Evolutionary conservation across 345 rosid species (phyloP).

Genomic region (Capsella bursapastoris): DNA sequence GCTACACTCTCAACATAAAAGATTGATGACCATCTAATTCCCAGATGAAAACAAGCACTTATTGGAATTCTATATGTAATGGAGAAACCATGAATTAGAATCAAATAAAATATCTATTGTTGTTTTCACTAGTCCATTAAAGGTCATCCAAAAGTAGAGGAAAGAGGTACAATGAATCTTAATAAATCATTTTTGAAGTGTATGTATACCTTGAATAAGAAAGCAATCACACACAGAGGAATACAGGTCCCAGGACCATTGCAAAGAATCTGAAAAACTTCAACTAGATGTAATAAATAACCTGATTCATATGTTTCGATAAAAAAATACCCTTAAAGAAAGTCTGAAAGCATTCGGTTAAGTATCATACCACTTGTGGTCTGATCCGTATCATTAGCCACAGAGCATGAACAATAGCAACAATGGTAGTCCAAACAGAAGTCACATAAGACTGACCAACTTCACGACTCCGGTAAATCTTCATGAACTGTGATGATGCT

Average conservation of each 20-base stretch:
- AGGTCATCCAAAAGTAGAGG: constrained; percentile 1
- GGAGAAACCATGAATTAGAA: constrained; percentile 13
- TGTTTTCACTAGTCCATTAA: neutral
- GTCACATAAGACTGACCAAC: constrained; percentile 94
- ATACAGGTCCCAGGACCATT: constrained; percentile 98
- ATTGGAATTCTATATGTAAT: neutral
- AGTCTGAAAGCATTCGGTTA: constrained; percentile 6
- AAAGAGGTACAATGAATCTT: neutral
- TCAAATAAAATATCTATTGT: neutral
- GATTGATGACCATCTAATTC: constrained; percentile 81
- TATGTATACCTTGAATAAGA: constrained; percentile 69
- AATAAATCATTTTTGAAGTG: neutral
- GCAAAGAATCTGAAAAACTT: constrained; percentile 68
- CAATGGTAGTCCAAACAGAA: constrained; percentile 79
- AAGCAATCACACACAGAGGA: constrained; percentile 81
- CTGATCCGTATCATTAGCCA: constrained; percentile 80
- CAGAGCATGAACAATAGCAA: constrained; percentile 68
- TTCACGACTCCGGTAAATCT: constrained; percentile 91
- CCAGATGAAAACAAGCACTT: constrained; percentile 40
- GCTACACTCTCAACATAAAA: constrained; percentile 94
- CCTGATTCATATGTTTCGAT: neutral
- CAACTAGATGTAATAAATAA: neutral
- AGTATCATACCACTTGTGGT: constrained; percentile 77
- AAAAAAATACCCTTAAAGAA: constrained; percentile 11
- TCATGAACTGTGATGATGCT: constrained; percentile 57